phyloP scores from a whole-genome alignment of 768 basidiomycete genomes.

The Mycena indigotica region DNA sequence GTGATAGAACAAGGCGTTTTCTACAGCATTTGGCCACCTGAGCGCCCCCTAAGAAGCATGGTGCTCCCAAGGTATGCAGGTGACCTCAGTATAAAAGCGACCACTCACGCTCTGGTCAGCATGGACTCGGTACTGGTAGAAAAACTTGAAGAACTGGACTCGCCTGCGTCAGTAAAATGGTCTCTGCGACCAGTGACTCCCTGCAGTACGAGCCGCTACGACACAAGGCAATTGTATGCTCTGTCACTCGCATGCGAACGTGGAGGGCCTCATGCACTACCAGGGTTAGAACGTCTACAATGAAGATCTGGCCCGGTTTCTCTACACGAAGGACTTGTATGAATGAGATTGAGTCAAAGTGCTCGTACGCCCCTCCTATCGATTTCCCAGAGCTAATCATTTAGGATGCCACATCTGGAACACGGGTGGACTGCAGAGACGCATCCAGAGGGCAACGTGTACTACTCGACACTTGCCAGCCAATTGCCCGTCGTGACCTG shows the following conservation, averaged over 20 bases:
- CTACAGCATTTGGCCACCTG: too few relatives aligned
- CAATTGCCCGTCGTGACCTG: constrained; percentile 53
- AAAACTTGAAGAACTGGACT: too few relatives aligned
- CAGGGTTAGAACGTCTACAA: constrained; percentile 5
- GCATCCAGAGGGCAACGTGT: constrained; percentile 65
- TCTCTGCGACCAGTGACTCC: neutral
- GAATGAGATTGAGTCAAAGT: constrained; percentile 16
- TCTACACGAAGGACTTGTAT: too few relatives aligned
- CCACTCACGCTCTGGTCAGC: too few relatives aligned
- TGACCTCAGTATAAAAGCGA: too few relatives aligned
- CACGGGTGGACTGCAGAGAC: constrained; percentile 46
- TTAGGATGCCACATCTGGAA: constrained; percentile 27
- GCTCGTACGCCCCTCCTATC: neutral
- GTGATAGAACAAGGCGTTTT: too few relatives aligned
- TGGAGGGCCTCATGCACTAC: too few relatives aligned
- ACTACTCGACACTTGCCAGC: constrained; percentile 44
- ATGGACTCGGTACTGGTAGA: too few relatives aligned
- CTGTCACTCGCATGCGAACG: too few relatives aligned
- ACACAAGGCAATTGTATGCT: constrained; percentile 10
- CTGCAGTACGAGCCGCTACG: neutral
- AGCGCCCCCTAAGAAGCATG: too few relatives aligned
- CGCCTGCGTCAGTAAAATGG: too few relatives aligned
- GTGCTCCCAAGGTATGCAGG: too few relatives aligned
- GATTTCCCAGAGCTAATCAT: neutral
- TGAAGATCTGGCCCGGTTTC: constrained; percentile 10